phyloP scores from a whole-genome alignment of 108 stramenopile genomes.

The Cyclotella sp. region DNA sequence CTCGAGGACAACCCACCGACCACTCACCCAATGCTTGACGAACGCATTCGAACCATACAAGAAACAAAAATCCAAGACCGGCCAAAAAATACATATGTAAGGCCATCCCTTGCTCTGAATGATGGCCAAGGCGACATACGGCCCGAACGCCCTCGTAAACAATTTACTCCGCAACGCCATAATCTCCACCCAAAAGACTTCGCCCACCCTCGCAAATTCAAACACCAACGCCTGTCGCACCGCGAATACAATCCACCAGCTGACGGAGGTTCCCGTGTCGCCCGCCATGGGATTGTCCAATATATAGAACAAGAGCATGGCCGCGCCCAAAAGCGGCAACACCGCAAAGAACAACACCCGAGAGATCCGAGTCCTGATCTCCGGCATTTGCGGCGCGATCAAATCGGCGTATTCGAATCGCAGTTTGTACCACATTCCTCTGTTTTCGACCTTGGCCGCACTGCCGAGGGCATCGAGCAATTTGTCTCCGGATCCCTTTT shows the following conservation, averaged over 20 bases:
- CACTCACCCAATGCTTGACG: constrained; percentile 42
- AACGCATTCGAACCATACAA: constrained; percentile 40
- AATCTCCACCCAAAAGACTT: constrained; percentile 55
- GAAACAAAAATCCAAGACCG: constrained; percentile 43
- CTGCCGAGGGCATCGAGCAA: constrained; percentile 78
- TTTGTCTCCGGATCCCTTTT: constrained; percentile 33
- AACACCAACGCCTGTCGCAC: constrained; percentile 44
- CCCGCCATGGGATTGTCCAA: constrained; percentile 55
- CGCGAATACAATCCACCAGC: constrained; percentile 50
- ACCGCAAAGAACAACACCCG: constrained; percentile 33
- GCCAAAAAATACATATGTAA: constrained; percentile 47
- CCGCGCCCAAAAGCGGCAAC: constrained; percentile 34
- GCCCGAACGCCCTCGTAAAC: constrained; percentile 39
- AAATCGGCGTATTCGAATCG: constrained; percentile 47
- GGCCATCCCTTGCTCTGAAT: constrained; percentile 57
- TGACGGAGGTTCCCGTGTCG: constrained; percentile 38
- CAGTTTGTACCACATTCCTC: constrained; percentile 53
- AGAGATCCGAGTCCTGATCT: constrained; percentile 16
- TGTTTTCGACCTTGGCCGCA: constrained; percentile 69
- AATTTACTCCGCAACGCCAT: constrained; percentile 46
- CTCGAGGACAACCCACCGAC: too few relatives aligned
- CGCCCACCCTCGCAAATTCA: constrained; percentile 32
- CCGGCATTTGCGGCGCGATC: constrained; percentile 40
- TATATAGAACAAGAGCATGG: constrained; percentile 43
- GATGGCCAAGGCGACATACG: constrained; percentile 43